These are phyloP conservation scores for Eugenia klotzschiana DNA, from an alignment of 441 rosid species.

Conservation along the genomic window DNA sequence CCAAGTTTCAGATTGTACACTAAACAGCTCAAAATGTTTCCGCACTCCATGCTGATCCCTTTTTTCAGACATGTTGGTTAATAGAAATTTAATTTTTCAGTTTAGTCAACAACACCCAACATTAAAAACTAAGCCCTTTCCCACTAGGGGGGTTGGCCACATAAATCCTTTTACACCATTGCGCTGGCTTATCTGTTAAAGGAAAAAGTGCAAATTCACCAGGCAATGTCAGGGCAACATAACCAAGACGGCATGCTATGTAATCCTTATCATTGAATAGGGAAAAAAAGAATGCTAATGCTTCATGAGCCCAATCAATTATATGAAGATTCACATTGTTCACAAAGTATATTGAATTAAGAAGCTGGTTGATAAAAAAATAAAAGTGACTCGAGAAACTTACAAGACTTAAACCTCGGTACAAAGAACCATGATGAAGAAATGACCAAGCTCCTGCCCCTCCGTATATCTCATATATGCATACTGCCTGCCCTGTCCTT, in stretches of 20 bases:
- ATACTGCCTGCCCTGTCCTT: slow-evolving; percentile 86
- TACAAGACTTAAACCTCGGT: slow-evolving; percentile 95
- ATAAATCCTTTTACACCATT: background rate
- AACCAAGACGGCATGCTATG: background rate
- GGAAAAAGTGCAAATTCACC: background rate
- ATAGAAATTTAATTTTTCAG: background rate
- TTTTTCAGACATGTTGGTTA: background rate
- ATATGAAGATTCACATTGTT: background rate
- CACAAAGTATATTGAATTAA: background rate
- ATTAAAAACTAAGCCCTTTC: background rate
- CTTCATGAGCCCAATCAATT: background rate
- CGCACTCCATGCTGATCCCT: background rate
- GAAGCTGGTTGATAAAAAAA: background rate
- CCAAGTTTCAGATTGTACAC: background rate
- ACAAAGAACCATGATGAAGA: slow-evolving; percentile 91
- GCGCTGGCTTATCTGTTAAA: background rate
- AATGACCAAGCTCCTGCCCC: slow-evolving; percentile 98
- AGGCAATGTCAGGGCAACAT: background rate
- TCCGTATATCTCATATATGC: slow-evolving; percentile 82
- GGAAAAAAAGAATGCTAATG: background rate
- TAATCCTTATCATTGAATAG: background rate
- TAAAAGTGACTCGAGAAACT: slow-evolving; percentile 13
- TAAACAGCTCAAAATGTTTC: background rate
- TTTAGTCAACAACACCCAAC: background rate
- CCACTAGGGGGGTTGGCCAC: background rate